These are phyloP conservation scores for Sarcocystis neurona DNA, from an alignment of 169 alveolate genomes.

Conservation along the genomic window DNA sequence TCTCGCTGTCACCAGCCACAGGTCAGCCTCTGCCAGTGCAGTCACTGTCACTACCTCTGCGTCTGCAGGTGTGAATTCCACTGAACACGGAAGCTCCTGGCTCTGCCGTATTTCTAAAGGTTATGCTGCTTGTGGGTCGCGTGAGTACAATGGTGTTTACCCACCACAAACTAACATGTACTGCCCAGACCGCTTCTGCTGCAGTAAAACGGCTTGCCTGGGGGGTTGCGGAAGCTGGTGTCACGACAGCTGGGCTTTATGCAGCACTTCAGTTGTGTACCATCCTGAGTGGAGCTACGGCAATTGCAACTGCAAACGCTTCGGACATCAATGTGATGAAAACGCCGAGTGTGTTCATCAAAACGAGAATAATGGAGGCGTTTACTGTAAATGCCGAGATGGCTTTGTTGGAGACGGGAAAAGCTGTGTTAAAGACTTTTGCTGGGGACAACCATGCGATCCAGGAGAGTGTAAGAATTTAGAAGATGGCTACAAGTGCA, in stretches of 20 bases:
- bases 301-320: neutral
- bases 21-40: no score
- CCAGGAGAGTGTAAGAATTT: neutral
- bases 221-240: conserved; percentile 26
- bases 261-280: neutral
- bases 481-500: neutral
- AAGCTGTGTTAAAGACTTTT: neutral
- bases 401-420: neutral
- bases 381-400: neutral
- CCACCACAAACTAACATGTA: neutral
- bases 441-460: neutral
- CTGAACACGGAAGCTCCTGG: no score
- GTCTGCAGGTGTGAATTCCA: no score
- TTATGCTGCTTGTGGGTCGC: neutral
- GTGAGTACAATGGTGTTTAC: neutral
- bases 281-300: conserved; percentile 1
- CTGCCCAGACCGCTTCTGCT: neutral
- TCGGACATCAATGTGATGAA: neutral
- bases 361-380: neutral
- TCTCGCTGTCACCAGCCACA: no score
- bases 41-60: no score
- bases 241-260: neutral
- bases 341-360: neutral
- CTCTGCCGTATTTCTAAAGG: conserved; percentile 4
- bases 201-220: conserved; percentile 21